Evolutionary conservation across 2,329 filamentous ascomycete species (phyloP), one percentile per base, ranked within the genome.

Genomic region (Metarhizium anisopliae): DNA sequence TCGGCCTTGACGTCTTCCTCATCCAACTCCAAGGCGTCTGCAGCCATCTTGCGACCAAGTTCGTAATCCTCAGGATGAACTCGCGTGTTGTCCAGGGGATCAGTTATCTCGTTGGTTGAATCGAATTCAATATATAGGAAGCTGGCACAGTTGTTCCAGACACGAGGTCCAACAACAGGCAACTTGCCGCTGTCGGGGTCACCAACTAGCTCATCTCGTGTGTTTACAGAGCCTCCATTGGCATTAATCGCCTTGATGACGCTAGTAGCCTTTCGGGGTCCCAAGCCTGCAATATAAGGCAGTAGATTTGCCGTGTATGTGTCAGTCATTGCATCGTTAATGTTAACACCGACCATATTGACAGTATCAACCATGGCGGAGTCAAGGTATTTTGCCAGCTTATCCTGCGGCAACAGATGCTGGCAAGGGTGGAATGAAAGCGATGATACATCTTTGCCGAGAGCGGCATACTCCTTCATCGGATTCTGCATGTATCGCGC

Each of bases 331-430:
- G 92, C 91, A 61, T 96, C 92, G 64, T 96, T 96, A 66, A 99
- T 87, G 64, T 97, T 90, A 42, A 99, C 90, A 66, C 94, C 94
- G 50, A 92, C 91, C 47, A 99, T 83, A 68, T 99, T 99, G 63
- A 99, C 94, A 81, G 96, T 96, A 68, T 99, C 94, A 11, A 99
- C 93, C 84, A 99, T 89, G 49, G 93, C 90, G n/a, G 89, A 95
- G 66, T 99, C 94, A 16, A 99, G 80, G 58, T 90, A 84, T 68
- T 89, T 91, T 59, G 86, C 76, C 43, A 99, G 79, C 74, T 95
- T 92, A 42, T 97, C 93, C 58, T 91, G 83, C 0, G 92, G 87
- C 14, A 99, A 79, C 35, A 96, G 81, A 59, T 92, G 87, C 69
- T 99, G 94, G 64, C 91, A 92, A 3, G 89, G 84, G 63, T 96